Evolutionary conservation across 768 basidiomycete species (phyloP).

Genomic region (Saitozyma sp.): DNA sequence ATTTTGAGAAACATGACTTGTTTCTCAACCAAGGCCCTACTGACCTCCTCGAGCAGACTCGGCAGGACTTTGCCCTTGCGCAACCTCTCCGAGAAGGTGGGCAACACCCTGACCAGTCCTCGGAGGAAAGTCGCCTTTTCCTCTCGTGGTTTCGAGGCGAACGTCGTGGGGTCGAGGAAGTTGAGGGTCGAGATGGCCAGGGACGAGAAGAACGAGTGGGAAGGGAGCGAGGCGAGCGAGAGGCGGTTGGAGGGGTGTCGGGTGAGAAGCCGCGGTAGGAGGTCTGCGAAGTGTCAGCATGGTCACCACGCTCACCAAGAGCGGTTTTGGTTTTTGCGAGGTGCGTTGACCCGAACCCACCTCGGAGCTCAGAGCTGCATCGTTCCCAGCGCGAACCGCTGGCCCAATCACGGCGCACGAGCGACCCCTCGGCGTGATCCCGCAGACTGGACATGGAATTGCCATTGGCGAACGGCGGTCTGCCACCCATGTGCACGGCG

Average conservation of each 20-base stretch:
- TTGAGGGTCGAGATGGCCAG: slow-evolving; percentile 93
- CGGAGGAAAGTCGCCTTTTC: slow-evolving; percentile 97
- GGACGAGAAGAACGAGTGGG: slow-evolving; percentile 89
- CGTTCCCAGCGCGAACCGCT: slow-evolving; percentile 44
- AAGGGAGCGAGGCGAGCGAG: slow-evolving; percentile 74
- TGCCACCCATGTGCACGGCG: slow-evolving; percentile 84
- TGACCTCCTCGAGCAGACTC: slow-evolving; percentile 88
- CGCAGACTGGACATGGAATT: slow-evolving; percentile 51
- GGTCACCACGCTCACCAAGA: background rate
- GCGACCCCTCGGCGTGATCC: slow-evolving; percentile 49
- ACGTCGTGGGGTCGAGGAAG: slow-evolving; percentile 92
- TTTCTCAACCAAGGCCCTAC: slow-evolving; percentile 11
- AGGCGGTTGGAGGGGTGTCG: slow-evolving; percentile 72
- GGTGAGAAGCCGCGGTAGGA: slow-evolving; percentile 78
- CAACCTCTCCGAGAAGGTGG: slow-evolving; percentile 82
- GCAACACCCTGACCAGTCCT: slow-evolving; percentile 75
- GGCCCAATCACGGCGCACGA: slow-evolving; percentile 44
- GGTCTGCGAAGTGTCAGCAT: slow-evolving; percentile 57
- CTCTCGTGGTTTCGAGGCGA: slow-evolving; percentile 88
- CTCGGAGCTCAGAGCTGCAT: slow-evolving; percentile 43
- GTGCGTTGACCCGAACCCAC: no score
- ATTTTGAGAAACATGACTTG: background rate
- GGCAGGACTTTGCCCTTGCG: slow-evolving; percentile 85
- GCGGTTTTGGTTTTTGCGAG: no score
- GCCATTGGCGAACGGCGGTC: slow-evolving; percentile 82